Base-by-base conservation (phyloP, 1,139 yeast genomes). In the Lodderomyces parapsilosis region DNA sequence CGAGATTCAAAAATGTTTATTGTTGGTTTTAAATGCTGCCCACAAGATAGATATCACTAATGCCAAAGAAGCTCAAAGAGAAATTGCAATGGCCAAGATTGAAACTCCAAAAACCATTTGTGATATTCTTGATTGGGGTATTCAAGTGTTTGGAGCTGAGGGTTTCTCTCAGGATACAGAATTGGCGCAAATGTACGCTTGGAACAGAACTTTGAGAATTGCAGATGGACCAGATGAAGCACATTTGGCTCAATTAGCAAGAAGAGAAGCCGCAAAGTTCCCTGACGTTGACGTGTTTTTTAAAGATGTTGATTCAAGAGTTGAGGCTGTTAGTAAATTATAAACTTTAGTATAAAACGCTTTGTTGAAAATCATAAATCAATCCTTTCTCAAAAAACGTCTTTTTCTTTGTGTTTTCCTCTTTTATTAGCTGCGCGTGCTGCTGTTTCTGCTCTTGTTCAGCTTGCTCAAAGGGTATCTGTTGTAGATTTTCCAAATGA, bases 191-290 rank as follows among this genome's bases (percentile, higher is more conserved):
- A 63, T 76, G 65, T 83, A 77, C 61, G 80, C 82, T 24, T 63
- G 64, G 48, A 70, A 78, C 47, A 71, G 89, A 59, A 80, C 85
- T 33, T 70, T 83, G 46, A 68, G 88, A 48, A 79, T 82, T 47
- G 88, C 89, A 14, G 90, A 83, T 58, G 88, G 89, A 7, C 89
- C 90, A 2, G 89, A 83, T 63, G 89, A 83, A 62, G 85, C 85
- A 6, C 88, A 83, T 59, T 65, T 80, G 59, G 67, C 68, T 51
- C 88, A 82, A 61, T 68, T 83, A 53, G 87, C 80, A 9, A 66
- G 79, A 44, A 59, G 64, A 36, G 76, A 74, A 47, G 62, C 69
- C 25, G 71, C 71, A 52, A 54, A 54, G 41, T 70, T 67, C 42
- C 49, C 53, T 6, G 47, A 50, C 14, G 68, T 66, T 17, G 74